These are phyloP conservation scores for Globomyces pollinis-pini DNA, from an alignment of 192 early-diverging fungal genomes.

Conservation along the genomic window DNA sequence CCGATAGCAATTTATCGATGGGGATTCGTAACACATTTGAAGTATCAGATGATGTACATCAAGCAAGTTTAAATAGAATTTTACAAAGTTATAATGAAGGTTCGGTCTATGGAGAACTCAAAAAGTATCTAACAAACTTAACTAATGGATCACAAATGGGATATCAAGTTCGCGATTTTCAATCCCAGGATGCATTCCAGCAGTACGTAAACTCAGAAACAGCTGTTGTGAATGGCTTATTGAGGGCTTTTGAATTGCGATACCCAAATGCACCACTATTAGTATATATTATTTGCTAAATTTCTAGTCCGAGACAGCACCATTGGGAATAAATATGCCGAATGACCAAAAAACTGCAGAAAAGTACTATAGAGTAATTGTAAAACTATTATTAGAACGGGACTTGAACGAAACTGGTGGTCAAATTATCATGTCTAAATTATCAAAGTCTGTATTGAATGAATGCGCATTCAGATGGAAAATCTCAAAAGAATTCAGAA, in stretches of 20 bases:
- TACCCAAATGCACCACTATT: conserved; percentile 21
- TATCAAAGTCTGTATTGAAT: conserved; percentile 49
- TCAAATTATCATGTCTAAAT: conserved; percentile 38
- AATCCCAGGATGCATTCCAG: conserved; percentile 38
- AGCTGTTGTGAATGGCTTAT: conserved; percentile 37
- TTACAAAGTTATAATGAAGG: conserved; percentile 15
- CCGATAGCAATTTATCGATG: conserved; percentile 10
- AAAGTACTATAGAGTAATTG: conserved; percentile 47
- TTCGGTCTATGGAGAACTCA: conserved; percentile 16
- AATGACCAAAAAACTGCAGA: conserved; percentile 38
- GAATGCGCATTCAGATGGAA: conserved; percentile 66
- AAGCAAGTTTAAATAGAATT: not conserved
- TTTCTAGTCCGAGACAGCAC: conserved; percentile 9
- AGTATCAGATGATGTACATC: conserved; percentile 21
- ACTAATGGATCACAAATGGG: conserved; percentile 10
- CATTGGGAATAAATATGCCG: conserved; percentile 37
- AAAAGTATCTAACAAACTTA: conserved; percentile 12
- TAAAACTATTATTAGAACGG: conserved; percentile 58
- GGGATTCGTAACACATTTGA: conserved; percentile 32
- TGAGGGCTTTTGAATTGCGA: conserved; percentile 27
- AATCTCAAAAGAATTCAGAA: conserved; percentile 37
- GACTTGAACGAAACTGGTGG: conserved; percentile 39
- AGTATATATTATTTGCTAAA: conserved; percentile 12
- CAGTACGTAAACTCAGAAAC: conserved; percentile 47
- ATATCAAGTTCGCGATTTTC: conserved; percentile 35